Percentiles rank a stretch among this genome's conserved stretches.
phyloP scores from a whole-genome alignment of 2,329 filamentous ascomycete genomes.

The Microsporum canis region DNA sequence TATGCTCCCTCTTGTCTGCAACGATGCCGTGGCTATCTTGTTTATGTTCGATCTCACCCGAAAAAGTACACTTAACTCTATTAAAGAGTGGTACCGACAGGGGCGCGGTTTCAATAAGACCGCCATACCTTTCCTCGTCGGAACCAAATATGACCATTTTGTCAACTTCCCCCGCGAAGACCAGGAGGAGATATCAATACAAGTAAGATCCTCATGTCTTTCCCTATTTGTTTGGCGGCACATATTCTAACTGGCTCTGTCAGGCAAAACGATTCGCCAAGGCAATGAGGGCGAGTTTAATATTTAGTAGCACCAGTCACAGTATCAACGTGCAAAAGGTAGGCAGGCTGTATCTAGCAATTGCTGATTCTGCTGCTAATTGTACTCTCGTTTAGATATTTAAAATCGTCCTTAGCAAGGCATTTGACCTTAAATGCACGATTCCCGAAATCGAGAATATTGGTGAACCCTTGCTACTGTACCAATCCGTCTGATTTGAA shows the following conservation, averaged over 20 bases:
- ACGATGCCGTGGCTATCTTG: conserved; percentile 93
- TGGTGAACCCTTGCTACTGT: conserved; percentile 86
- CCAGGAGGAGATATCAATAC: conserved; percentile 95
- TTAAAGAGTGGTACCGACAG: conserved; percentile 99
- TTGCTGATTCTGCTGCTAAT: not conserved
- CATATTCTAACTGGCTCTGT: conserved; percentile 16
- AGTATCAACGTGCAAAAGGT: conserved; percentile 99
- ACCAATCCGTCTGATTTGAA: conserved; percentile 31
- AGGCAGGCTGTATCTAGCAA: conserved; percentile 13
- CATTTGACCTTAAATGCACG: conserved; percentile 96
- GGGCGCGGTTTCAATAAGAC: conserved; percentile 99
- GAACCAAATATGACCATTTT: conserved; percentile 98
- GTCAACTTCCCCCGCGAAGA: conserved; percentile 97
- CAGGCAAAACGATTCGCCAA: conserved; percentile 92
- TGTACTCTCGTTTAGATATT: conserved; percentile 62
- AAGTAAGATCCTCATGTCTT: conserved; percentile 46
- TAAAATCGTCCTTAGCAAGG: conserved; percentile 97
- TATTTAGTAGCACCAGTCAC: conserved; percentile 97
- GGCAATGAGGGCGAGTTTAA: conserved; percentile 93
- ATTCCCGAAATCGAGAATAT: conserved; percentile 98
- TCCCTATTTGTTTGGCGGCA: not conserved
- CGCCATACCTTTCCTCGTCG: conserved; percentile 93
- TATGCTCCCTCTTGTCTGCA: conserved; percentile 98
- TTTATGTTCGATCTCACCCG: conserved; percentile 99
- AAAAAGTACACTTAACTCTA: conserved; percentile 96